These are phyloP conservation scores for Sugiyamaella castrensis DNA, from an alignment of 1,139 yeast genomes.

Conservation along the genomic window DNA sequence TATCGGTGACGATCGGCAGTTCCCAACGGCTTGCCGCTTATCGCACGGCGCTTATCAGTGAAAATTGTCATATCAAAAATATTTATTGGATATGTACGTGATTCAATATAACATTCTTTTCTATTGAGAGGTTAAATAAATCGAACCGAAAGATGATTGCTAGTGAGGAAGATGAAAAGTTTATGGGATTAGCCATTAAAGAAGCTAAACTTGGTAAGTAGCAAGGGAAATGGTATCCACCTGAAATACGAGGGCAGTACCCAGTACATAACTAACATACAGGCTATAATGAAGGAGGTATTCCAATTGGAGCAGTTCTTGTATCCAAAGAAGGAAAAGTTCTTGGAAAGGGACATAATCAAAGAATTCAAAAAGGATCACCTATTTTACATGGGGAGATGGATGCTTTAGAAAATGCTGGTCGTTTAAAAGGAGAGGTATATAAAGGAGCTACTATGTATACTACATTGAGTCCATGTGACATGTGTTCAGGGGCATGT, in stretches of 20 bases:
- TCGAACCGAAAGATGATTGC: slow-evolving; percentile 1
- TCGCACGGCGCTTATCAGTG: not conserved
- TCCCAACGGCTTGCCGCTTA: not conserved
- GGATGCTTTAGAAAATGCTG: slow-evolving; percentile 83
- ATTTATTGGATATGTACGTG: too few species aligned
- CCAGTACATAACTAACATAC: slow-evolving; percentile 7
- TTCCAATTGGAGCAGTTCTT: slow-evolving; percentile 83
- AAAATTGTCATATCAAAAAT: too few species aligned
- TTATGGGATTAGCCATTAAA: slow-evolving; percentile 35
- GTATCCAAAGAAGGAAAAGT: slow-evolving; percentile 71
- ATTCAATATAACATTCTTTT: too few species aligned
- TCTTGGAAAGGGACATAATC: slow-evolving; percentile 83
- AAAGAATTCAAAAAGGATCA: slow-evolving; percentile 71
- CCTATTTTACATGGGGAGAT: slow-evolving; percentile 91
- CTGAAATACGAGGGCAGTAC: too few species aligned
- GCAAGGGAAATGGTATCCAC: too few species aligned
- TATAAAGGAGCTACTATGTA: slow-evolving; percentile 57
- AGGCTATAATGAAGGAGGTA: slow-evolving; percentile 81
- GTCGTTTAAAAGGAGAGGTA: slow-evolving; percentile 73
- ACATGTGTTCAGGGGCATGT: slow-evolving; percentile 94
- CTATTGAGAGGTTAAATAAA: not conserved
- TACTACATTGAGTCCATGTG: slow-evolving; percentile 88
- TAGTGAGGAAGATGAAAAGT: slow-evolving; percentile 24
- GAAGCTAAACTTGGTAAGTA: slow-evolving; percentile 35
- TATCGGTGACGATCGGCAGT: too few species aligned